Base-by-base conservation (phyloP, 1,284 basidiomycete species). In the Pisolithus thermaeus region DNA sequence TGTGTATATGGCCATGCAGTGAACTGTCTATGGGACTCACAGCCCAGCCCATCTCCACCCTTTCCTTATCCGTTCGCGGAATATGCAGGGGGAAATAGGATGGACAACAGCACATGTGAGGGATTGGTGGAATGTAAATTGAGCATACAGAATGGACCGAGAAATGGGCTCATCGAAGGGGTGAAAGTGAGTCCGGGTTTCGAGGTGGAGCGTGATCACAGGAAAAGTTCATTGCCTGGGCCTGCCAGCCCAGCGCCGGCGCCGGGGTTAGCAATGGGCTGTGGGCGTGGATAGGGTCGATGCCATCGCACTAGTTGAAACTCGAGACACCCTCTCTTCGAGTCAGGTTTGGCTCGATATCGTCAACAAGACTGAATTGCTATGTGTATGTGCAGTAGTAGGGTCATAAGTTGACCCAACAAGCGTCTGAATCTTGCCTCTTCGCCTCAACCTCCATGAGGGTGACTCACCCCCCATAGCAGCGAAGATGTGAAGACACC, bases 151-250 rank as follows among this genome's bases (percentile, higher is more conserved):
- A 96, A 74, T 4, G 90, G 87, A 0, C 87, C 89, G 18, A 94
- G 77, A 69, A 93, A 92, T 0, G 92, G 92, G 56, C 83, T 87
- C 0, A 88, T 87, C n/a, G 79, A 81, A 1, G 83, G 83, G 8
- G 82, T 84, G 56, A 68, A 74, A 5, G 69, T 55, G 57, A 71
- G 70, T 47, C 71, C 70, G 36, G 65, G 57, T 46, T 66, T 69
- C 49, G 59, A 50, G 39, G 43, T 50, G 47, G 63, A 48, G 7
- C 45, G 23, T 6, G 57, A 61, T 49, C 54, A 66, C 28, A 60
- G 68, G 18, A 60, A 66, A 46, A 63, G 39, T 8, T 65, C 64
- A 40, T 49, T 55, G 36, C 63, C 58, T 32, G 53, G 9, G 23
- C 47, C 60, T 4, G 47, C 27, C 27, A 53, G 28, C 11, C 32